phyloP scores from a whole-genome alignment of 2,329 filamentous ascomycete species.

The Daldinia sp. region DNA sequence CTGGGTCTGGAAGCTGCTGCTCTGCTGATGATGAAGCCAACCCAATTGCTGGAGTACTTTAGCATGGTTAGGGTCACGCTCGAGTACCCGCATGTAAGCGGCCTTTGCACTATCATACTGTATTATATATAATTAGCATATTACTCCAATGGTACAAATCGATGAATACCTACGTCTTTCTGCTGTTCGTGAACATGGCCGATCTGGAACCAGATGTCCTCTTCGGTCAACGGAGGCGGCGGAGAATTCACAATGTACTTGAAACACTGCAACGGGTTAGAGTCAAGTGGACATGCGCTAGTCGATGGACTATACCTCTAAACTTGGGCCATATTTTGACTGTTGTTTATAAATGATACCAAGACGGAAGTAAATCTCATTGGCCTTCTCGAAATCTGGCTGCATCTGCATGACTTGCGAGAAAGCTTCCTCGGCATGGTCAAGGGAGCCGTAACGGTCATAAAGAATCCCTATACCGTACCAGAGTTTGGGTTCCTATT shows the following conservation, averaged over 20 bases:
- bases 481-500: constrained; percentile 94
- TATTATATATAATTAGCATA: constrained; percentile 50
- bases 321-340: constrained; percentile 89
- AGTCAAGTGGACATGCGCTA: constrained; percentile 10
- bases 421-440: constrained; percentile 97
- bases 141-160: constrained; percentile 41
- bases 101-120: constrained; percentile 94
- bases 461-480: constrained; percentile 99
- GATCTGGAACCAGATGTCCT: constrained; percentile 99
- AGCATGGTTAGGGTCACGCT: constrained; percentile 94
- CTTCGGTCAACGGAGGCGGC: constrained; percentile 90
- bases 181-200: constrained; percentile 99
- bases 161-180: constrained; percentile 83
- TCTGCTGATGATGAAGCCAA: constrained; percentile 98
- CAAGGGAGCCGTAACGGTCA: constrained; percentile 93
- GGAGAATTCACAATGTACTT: constrained; percentile 97
- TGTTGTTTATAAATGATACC: constrained; percentile 99
- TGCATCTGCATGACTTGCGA: constrained; percentile 99
- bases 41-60: constrained; percentile 98
- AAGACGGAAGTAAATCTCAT: constrained; percentile 97
- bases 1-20: constrained; percentile 89
- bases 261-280: constrained; percentile 78
- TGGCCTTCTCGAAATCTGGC: constrained; percentile 96
- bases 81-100: constrained; percentile 92
- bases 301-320: constrained; percentile 74